Evolutionary conservation across 2,329 filamentous ascomycete genomes (phyloP).

Genomic region (Dothiorella sarmentorum): DNA sequence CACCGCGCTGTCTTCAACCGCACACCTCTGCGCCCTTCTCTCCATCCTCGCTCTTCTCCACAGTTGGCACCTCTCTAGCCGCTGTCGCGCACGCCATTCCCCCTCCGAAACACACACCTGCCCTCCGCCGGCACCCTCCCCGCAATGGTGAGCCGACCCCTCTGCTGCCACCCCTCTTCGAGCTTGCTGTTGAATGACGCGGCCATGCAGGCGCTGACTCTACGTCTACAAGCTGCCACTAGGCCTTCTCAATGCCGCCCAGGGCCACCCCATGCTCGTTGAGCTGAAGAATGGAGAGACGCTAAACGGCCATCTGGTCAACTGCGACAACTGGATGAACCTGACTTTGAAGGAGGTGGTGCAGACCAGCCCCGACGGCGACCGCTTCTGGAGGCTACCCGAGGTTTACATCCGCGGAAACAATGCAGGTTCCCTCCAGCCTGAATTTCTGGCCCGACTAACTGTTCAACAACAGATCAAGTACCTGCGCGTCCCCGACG

Average conservation of each 20-base stretch:
- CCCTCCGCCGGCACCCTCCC: background rate
- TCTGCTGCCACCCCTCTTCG: background rate
- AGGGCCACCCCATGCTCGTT: slow-evolving; percentile 96
- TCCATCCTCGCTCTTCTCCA: background rate
- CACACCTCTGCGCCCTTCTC: background rate
- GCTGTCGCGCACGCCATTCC: background rate
- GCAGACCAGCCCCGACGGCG: slow-evolving; percentile 90
- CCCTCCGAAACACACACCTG: background rate
- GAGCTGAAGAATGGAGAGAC: slow-evolving; percentile 98
- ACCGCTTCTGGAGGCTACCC: slow-evolving; percentile 86
- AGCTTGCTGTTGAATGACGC: slow-evolving; percentile 18
- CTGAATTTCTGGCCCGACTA: background rate
- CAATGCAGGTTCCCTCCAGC: slow-evolving; percentile 63
- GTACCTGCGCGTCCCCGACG: slow-evolving; percentile 92
- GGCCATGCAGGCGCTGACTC: slow-evolving; percentile 27
- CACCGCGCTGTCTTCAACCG: background rate
- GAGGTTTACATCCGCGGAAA: slow-evolving; percentile 97
- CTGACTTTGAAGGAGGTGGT: slow-evolving; percentile 95
- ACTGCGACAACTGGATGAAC: slow-evolving; percentile 99
- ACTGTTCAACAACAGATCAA: slow-evolving; percentile 68
- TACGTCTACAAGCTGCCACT: slow-evolving; percentile 53
- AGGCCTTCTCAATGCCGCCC: slow-evolving; percentile 87
- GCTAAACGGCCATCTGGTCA: slow-evolving; percentile 90
- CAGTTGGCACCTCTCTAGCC: background rate
- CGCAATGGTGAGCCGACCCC: slow-evolving; percentile 18